Evolutionary conservation across 2,329 filamentous ascomycete genomes (phyloP), one percentile per base, ranked within the genome.

Genomic region (Fusarium incarnatum): DNA sequence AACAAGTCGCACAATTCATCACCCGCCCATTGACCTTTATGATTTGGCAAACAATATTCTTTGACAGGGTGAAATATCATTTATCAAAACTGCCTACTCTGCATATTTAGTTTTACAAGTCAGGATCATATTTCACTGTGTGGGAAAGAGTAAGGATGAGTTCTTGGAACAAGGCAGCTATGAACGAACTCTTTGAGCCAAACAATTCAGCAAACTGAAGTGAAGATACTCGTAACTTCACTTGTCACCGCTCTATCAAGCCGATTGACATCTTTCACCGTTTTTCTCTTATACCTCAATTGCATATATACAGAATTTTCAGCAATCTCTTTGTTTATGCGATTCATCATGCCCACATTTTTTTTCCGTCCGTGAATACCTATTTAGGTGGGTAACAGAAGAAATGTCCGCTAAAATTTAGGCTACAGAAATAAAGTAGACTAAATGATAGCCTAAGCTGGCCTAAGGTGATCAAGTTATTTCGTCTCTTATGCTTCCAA

Each of bases 11-110:
- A 45, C 23, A 64, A 28, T 22, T 23, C 20, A 48, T 50, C 58
- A 59, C 27, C 56, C 46, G 63, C 25, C 16, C 37, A 44, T 64
- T 64, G 47, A 56, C 25, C 42, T 68, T 59, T 6, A 32, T 42
- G 46, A 47, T 28, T 42, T 56, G 30, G 20, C 49, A 47, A 41
- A 40, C 28, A n/a, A 4, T 28, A 9, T 18, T 37, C 34, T 41
- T 47, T 41, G 13, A 44, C 27, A 23, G 7, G 23, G 18, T 46
- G 7, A 15, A 42, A 15, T 28, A 18, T 32, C 15, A 23, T 45
- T 45, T 27, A 18, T 47, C 18, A 22, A 22, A 22, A 16, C 15
- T 20, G 18, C n/a, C 16, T 20, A 22, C 18, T 37, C 34, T 27
- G 34, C 10, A 18, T 22, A 12, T n/a, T 22, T 23, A 28, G 10